These are phyloP conservation scores for Fomitopsis betulina DNA, from an alignment of 1,284 basidiomycete genomes.

Conservation along the genomic window DNA sequence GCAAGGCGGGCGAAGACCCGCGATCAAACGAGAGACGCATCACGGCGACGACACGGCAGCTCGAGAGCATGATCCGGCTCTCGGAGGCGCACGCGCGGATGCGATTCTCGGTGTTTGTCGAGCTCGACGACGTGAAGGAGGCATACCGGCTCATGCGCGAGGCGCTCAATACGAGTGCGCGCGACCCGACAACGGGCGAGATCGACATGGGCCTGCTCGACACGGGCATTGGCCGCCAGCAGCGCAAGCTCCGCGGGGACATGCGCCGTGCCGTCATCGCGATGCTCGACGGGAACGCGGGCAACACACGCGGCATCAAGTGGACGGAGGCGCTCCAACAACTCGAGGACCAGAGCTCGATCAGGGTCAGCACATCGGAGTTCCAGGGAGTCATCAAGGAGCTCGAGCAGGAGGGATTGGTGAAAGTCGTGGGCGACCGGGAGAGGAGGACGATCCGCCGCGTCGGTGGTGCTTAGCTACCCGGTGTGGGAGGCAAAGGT, in stretches of 20 bases:
- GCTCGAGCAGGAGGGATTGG: conserved; percentile 77
- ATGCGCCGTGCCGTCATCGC: conserved; percentile 75
- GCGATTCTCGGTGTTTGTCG: conserved; percentile 85
- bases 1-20: conserved; percentile 88
- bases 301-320: conserved; percentile 60
- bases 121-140: conserved; percentile 86
- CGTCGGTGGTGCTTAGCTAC: conserved; percentile 28
- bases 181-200: conserved; percentile 93
- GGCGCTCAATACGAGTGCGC: conserved; percentile 90
- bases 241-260: conserved; percentile 80
- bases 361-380: conserved; percentile 73
- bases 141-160: conserved; percentile 92
- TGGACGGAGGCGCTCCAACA: conserved; percentile 77
- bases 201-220: conserved; percentile 96
- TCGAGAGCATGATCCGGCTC: conserved; percentile 98
- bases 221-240: conserved; percentile 85
- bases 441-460: conserved; percentile 77
- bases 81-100: conserved; percentile 96
- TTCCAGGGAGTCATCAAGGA: conserved; percentile 79
- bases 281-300: conserved; percentile 56
- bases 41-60: conserved; percentile 95
- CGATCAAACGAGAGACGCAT: conserved; percentile 89
- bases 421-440: conserved; percentile 83
- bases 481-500: too few relatives aligned
- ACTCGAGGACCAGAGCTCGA: conserved; percentile 75